These are phyloP conservation scores for Thalassiosira allenii DNA, from an alignment of 352 stramenopile species.

Conservation along the genomic window DNA sequence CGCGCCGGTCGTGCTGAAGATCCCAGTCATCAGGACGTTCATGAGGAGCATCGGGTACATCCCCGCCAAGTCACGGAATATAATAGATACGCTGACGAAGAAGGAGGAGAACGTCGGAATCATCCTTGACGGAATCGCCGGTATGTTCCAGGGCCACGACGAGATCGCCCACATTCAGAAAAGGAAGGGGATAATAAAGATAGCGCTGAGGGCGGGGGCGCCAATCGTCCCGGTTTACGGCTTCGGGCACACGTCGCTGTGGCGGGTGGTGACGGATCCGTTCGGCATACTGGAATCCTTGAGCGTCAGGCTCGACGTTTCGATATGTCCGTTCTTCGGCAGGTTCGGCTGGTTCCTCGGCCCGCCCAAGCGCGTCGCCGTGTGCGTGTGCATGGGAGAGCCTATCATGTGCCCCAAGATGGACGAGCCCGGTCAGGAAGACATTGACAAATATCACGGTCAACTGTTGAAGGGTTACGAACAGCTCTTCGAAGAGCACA, in stretches of 20 bases:
- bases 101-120: constrained; percentile 79
- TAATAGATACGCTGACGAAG: constrained; percentile 69
- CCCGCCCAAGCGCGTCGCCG: constrained; percentile 56
- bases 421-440: constrained; percentile 60
- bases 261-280: constrained; percentile 69
- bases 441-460: constrained; percentile 76
- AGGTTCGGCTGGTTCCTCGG: constrained; percentile 74
- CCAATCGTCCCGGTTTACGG: constrained; percentile 74
- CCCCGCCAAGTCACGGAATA: constrained; percentile 68
- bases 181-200: constrained; percentile 80
- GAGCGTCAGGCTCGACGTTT: constrained; percentile 56
- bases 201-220: constrained; percentile 64
- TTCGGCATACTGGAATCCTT: constrained; percentile 71
- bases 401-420: constrained; percentile 71
- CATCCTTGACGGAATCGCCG: constrained; percentile 78
- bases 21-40: constrained; percentile 65
- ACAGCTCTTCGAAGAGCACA: constrained; percentile 75
- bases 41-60: constrained; percentile 76
- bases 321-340: constrained; percentile 76
- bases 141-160: constrained; percentile 75
- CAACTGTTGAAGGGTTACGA: constrained; percentile 66
- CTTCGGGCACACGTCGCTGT: constrained; percentile 73
- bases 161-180: constrained; percentile 65
- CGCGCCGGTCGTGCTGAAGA: constrained; percentile 67
- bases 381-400: constrained; percentile 68